phyloP scores from a whole-genome alignment of 2,329 filamentous ascomycete species.

The Paecilomyces sp. region DNA sequence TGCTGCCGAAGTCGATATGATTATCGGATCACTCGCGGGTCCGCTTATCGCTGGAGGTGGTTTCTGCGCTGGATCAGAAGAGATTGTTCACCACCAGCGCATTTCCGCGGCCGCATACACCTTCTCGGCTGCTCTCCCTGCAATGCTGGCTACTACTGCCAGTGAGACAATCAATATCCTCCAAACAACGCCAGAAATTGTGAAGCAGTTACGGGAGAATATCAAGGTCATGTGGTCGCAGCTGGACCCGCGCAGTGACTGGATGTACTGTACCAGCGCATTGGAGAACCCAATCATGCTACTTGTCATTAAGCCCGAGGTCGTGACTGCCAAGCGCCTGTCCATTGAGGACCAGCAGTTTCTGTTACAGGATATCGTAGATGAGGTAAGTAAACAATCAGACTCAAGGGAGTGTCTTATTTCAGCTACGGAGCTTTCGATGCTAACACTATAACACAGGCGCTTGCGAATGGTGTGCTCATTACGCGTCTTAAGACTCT shows the following conservation, averaged over 20 bases:
- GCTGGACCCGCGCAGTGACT: constrained; percentile 87
- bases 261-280: constrained; percentile 75
- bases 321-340: constrained; percentile 64
- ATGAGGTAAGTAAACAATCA: constrained; percentile 62
- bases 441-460: constrained; percentile 41
- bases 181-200: constrained; percentile 77
- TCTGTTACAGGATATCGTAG: constrained; percentile 83
- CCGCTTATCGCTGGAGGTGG: constrained; percentile 88
- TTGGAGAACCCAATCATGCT: constrained; percentile 83
- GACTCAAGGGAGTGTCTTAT: neutral
- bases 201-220: constrained; percentile 74
- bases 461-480: constrained; percentile 78
- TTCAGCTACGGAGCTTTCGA: neutral
- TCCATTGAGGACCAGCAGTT: constrained; percentile 71
- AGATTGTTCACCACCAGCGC: constrained; percentile 93
- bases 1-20: constrained; percentile 90
- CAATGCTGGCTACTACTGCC: constrained; percentile 89
- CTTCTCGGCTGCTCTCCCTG: constrained; percentile 88
- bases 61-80: constrained; percentile 86
- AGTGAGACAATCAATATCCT: constrained; percentile 83
- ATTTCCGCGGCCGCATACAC: constrained; percentile 90
- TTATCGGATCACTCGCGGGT: constrained; percentile 84
- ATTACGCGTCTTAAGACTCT: constrained; percentile 79
- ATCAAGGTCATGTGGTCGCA: constrained; percentile 79
- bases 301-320: constrained; percentile 73